Evolutionary conservation across 2,329 filamentous ascomycete species (phyloP).

Genomic region (Trichoderma oligosporum): DNA sequence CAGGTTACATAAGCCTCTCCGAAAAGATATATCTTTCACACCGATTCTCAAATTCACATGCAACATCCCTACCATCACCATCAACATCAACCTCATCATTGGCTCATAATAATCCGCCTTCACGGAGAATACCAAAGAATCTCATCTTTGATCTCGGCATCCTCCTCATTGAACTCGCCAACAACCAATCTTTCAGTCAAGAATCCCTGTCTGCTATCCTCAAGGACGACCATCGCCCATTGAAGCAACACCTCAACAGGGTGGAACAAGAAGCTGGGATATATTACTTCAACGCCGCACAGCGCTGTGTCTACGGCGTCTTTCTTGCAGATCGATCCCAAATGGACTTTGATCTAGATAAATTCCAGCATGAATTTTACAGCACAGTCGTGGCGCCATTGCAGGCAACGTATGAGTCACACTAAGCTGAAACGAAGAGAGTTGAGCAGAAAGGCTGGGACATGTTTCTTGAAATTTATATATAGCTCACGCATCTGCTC

Average conservation of each 20-base stretch:
- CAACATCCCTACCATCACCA: neutral
- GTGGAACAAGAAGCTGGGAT: conserved; percentile 13
- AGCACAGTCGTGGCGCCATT: conserved; percentile 11
- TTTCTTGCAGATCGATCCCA: conserved; percentile 5
- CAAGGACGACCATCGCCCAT: conserved; percentile 1
- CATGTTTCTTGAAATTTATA: too few species aligned
- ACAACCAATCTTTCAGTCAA: conserved; percentile 10
- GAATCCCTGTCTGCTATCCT: neutral
- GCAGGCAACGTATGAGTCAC: conserved; percentile 9
- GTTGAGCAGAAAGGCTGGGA: neutral
- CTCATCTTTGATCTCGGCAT: conserved; percentile 15
- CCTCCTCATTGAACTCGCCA: conserved; percentile 14
- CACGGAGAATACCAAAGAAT: neutral
- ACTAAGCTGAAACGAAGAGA: neutral
- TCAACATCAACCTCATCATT: neutral
- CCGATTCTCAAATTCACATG: neutral
- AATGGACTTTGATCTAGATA: conserved; percentile 14
- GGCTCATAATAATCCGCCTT: neutral
- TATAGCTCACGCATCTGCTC: too few species aligned
- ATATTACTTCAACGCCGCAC: conserved; percentile 12
- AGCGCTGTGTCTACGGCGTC: conserved; percentile 10
- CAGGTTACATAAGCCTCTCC: conserved; percentile 10
- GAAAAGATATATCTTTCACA: conserved; percentile 11
- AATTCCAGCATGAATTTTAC: conserved; percentile 15
- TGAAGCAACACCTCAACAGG: neutral